Base-by-base conservation (phyloP, 495 filamentous ascomycete genomes). In the Stereocaulon alpinum region DNA sequence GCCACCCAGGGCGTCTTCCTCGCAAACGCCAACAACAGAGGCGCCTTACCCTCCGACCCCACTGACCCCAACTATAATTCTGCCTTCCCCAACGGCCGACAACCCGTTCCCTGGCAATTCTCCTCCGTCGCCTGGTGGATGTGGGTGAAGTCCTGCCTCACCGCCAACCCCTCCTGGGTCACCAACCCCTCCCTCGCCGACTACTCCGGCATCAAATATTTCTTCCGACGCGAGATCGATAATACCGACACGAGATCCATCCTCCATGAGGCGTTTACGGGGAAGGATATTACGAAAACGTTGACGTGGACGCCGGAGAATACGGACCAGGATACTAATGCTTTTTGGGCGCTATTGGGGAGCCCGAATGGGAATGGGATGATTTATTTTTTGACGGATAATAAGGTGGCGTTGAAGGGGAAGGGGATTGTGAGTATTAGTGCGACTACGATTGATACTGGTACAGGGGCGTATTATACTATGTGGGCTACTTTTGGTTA, bases 301-400 rank as follows among this genome's bases (percentile, higher is more conserved):
- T 15, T 56, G 6, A 56, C 54, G 40, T 43, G 40, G 34, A 43
- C 22, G 4, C 32, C 54, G 12, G 54, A 42, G 5, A 22, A 56
- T 9, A 18, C 54, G 17, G n/a, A 45, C 3, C 17, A 27, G 40
- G 37, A 32, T 18, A 43, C 22, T 32, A 56, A 56, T n/a, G 24
- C 37, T 32, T 56, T 56, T 29, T 56, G 54, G 54, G 54, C 54
- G 15, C 22, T 56, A 12, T 43, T 56, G 54, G 54, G 54, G 40
- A 42, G 54, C 17, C 54, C 54, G n/a, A 56, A 56, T 30, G 54
- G 54, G 6, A 56, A 40, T 40, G 54, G 54, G 3, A 56, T 56
- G 12, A 56, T 56, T 47, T 43, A 56, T 56, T 24, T 56, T 24
- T 24, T 56, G n/a, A 43, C 20, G 40, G 54, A 56, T 47, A 40